A percentile compares a stretch with the other conserved stretches of the same genome.
These are phyloP conservation scores for Spatholobus suberectus DNA, from an alignment of 306 rosid genomes.

Conservation along the genomic window DNA sequence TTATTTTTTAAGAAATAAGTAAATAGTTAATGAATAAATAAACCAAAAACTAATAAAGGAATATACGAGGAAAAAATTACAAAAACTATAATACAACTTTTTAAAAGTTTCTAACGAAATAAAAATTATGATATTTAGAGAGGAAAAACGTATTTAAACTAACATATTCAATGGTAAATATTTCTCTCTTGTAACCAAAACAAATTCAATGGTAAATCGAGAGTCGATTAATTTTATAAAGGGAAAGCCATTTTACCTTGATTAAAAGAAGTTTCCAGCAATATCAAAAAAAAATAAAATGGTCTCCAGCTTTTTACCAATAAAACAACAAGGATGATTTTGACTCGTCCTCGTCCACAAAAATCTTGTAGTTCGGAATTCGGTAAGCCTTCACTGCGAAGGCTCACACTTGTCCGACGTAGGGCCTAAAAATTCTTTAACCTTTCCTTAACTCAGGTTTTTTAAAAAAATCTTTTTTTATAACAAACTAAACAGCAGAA, in stretches of 20 bases:
- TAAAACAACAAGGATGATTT: background rate
- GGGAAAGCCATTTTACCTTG: background rate
- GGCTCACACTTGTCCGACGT: background rate
- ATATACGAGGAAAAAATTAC: background rate
- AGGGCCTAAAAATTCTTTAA: background rate
- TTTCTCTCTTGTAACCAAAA: too few species aligned
- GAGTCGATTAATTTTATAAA: background rate
- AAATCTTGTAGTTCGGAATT: background rate
- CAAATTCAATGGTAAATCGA: background rate
- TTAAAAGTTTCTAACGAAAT: background rate
- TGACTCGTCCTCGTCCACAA: background rate
- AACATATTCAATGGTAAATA: background rate
- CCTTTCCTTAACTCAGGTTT: background rate
- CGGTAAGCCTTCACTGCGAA: background rate
- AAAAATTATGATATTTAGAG: background rate
- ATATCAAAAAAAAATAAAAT: too few species aligned
- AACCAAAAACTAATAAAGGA: background rate
- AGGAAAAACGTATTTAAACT: background rate
- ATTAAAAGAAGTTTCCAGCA: background rate
- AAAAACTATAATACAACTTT: background rate
- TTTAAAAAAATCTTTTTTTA: background rate
- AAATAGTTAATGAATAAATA: too few species aligned
- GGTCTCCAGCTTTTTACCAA: background rate
- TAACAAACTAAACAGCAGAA: background rate
- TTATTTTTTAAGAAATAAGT: background rate